phyloP scores from a whole-genome alignment of 2,329 filamentous ascomycete genomes.

The Nemania abortiva region DNA sequence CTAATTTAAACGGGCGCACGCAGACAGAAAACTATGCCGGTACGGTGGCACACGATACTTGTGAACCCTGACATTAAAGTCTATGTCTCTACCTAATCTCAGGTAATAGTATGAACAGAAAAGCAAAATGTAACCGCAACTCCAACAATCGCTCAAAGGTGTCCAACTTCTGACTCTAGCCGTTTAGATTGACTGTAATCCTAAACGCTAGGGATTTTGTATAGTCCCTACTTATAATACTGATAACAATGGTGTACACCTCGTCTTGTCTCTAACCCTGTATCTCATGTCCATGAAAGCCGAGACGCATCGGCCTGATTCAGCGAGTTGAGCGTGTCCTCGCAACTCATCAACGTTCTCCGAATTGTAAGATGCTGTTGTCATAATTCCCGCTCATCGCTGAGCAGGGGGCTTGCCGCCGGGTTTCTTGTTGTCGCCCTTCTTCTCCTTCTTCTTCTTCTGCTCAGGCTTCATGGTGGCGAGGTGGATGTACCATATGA shows the following conservation, averaged over 20 bases:
- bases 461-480: conserved; percentile 72
- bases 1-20: too few relatives aligned
- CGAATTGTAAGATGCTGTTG: neutral
- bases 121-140: neutral
- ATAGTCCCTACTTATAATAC: neutral
- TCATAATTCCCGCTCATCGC: conserved; percentile 42
- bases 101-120: neutral
- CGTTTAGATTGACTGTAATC: neutral
- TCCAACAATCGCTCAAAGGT: conserved; percentile 2
- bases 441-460: conserved; percentile 63
- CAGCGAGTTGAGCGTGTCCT: neutral
- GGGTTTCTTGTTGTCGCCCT: conserved; percentile 57
- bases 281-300: neutral
- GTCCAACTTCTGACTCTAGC: neutral
- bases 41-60: neutral
- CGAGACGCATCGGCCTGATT: neutral
- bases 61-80: neutral
- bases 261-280: neutral
- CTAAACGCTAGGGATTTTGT: neutral
- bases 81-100: neutral
- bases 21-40: neutral
- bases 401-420: conserved; percentile 49
- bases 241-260: neutral
- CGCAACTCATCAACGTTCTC: neutral
- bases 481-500: conserved; percentile 70